A percentile compares a stretch with the other conserved stretches of the same genome.
These are phyloP conservation scores for Cyberlindnera lachancei DNA, from an alignment of 805 yeast species.

Conservation along the genomic window DNA sequence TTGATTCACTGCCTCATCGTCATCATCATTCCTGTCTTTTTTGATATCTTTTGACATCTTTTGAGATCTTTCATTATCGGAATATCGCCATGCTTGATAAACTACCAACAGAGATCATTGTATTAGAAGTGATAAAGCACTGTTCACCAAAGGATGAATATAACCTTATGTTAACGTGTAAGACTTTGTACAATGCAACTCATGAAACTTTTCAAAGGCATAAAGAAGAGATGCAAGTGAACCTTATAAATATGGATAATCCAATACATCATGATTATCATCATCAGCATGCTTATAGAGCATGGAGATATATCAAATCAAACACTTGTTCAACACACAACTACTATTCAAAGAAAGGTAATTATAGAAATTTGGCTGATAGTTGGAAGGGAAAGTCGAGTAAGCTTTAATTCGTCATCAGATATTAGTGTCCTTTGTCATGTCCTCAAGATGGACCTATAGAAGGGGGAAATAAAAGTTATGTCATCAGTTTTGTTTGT, in stretches of 20 bases:
- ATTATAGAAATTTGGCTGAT: conserved; percentile 6
- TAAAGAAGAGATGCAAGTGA: conserved; percentile 6
- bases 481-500: too few species aligned
- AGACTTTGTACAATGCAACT: conserved; percentile 13
- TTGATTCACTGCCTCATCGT: background rate
- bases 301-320: conserved; percentile 7
- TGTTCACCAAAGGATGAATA: conserved; percentile 14
- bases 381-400: background rate
- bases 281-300: conserved; percentile 3
- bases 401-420: too few species aligned
- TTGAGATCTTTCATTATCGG: too few species aligned
- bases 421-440: too few species aligned
- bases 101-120: conserved; percentile 17
- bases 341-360: conserved; percentile 7
- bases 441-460: too few species aligned
- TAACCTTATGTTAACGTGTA: conserved; percentile 16
- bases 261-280: conserved; percentile 15
- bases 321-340: conserved; percentile 6
- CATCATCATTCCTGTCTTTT: background rate
- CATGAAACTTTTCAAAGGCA: conserved; percentile 6
- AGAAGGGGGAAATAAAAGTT: too few species aligned
- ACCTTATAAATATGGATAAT: conserved; percentile 15
- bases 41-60: background rate
- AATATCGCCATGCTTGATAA: conserved; percentile 17
- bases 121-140: conserved; percentile 12